Percentiles rank a stretch among this genome's conserved stretches.
phyloP scores from a whole-genome alignment of 2,329 filamentous ascomycete genomes.

The Aspergillus sp. region DNA sequence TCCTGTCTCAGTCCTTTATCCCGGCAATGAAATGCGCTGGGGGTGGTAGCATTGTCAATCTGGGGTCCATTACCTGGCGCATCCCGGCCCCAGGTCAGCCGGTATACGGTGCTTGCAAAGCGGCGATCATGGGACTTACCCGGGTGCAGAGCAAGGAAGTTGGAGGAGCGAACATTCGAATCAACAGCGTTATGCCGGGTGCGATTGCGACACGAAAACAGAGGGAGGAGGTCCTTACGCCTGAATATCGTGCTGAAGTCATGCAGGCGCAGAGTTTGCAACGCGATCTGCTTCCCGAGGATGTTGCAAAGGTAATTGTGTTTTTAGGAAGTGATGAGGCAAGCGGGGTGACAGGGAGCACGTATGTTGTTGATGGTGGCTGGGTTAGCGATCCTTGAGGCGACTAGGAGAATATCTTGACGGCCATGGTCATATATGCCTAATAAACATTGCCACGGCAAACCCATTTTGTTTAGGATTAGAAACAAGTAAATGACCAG shows the following conservation, averaged over 20 bases:
- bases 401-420: not conserved
- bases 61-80: slow-evolving; percentile 35
- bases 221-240: slow-evolving; percentile 39
- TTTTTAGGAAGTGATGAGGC: slow-evolving; percentile 44
- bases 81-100: slow-evolving; percentile 28
- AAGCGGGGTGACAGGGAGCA: slow-evolving; percentile 41
- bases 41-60: slow-evolving; percentile 43
- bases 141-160: slow-evolving; percentile 34
- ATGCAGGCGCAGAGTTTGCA: slow-evolving; percentile 39
- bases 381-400: slow-evolving; percentile 10
- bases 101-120: slow-evolving; percentile 35
- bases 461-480: not conserved
- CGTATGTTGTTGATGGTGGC: slow-evolving; percentile 32
- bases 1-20: slow-evolving; percentile 36
- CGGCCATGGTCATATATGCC: not conserved
- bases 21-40: slow-evolving; percentile 27
- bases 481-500: not conserved
- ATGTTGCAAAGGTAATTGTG: slow-evolving; percentile 43
- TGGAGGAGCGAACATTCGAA: slow-evolving; percentile 30
- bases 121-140: slow-evolving; percentile 36
- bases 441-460: not conserved
- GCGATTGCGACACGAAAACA: slow-evolving; percentile 43
- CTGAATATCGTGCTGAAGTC: slow-evolving; percentile 30
- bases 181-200: slow-evolving; percentile 48
- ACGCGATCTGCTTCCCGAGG: slow-evolving; percentile 31